Percentiles rank a stretch among this genome's conserved stretches.
These are phyloP conservation scores for Anthracocystis panici-leucophaei DNA, from an alignment of 1,284 basidiomycete genomes.

Conservation along the genomic window DNA sequence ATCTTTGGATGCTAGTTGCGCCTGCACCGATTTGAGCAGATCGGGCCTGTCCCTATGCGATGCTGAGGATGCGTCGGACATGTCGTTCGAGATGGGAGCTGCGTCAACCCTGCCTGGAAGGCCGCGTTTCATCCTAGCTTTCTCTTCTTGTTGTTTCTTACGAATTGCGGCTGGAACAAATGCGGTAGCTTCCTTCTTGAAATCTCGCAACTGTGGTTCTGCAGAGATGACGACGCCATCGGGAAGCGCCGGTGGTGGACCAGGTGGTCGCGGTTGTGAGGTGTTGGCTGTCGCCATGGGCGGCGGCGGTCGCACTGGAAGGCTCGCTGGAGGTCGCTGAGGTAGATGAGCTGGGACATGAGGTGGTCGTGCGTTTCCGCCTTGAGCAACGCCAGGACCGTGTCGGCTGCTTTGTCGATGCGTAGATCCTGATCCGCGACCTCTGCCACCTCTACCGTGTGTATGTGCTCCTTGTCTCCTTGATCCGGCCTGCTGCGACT, in stretches of 20 bases:
- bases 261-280: slow-evolving; percentile 12
- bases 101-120: slow-evolving; percentile 55
- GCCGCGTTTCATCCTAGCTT: slow-evolving; percentile 50
- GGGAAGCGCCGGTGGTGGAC: slow-evolving; percentile 38
- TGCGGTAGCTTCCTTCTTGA: slow-evolving; percentile 63
- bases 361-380: neutral
- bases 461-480: slow-evolving; percentile 4
- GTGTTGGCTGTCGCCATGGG: neutral
- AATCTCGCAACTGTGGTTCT: slow-evolving; percentile 65
- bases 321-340: slow-evolving; percentile 10
- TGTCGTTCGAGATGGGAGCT: slow-evolving; percentile 43
- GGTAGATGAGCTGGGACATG: neutral
- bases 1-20: slow-evolving; percentile 25
- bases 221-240: slow-evolving; percentile 54
- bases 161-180: slow-evolving; percentile 66
- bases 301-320: slow-evolving; percentile 6
- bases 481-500: neutral
- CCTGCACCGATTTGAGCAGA: slow-evolving; percentile 31
- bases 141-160: slow-evolving; percentile 54
- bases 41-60: slow-evolving; percentile 25
- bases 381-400: neutral
- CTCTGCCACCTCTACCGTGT: slow-evolving; percentile 3
- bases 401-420: slow-evolving; percentile 14
- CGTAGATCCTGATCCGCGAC: slow-evolving; percentile 1
- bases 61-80: slow-evolving; percentile 7